Evolutionary conservation across 2,329 filamentous ascomycete species (phyloP).

Genomic region (Verticillium longisporum): DNA sequence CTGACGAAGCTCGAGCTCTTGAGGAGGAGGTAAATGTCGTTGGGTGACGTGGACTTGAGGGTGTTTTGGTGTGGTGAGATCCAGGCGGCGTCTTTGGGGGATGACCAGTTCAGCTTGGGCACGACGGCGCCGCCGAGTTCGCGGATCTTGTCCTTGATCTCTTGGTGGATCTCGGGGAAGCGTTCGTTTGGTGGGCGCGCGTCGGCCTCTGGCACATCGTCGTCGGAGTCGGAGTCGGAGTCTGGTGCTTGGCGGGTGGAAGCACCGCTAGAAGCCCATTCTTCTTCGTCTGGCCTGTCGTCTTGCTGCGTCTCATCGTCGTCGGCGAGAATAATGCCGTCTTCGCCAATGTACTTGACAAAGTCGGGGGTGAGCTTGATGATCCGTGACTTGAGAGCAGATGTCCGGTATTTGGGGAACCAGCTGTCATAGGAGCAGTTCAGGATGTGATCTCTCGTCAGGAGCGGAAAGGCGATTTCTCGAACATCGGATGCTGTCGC

Average conservation of each 20-base stretch:
- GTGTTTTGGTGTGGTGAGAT: conserved; percentile 80
- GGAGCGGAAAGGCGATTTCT: conserved; percentile 67
- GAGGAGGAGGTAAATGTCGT: conserved; percentile 87
- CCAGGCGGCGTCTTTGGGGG: conserved; percentile 93
- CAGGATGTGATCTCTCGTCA: conserved; percentile 80
- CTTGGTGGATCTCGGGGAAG: conserved; percentile 66
- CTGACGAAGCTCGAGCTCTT: conserved; percentile 94
- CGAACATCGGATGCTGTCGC: conserved; percentile 9
- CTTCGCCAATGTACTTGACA: conserved; percentile 79
- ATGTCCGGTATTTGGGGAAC: conserved; percentile 70
- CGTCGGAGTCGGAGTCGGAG: conserved; percentile 38
- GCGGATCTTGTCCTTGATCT: conserved; percentile 69
- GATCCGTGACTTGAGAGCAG: conserved; percentile 80
- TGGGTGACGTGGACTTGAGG: conserved; percentile 80
- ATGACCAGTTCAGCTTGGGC: conserved; percentile 96
- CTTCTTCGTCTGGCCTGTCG: conserved; percentile 52
- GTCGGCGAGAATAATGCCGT: conserved; percentile 83
- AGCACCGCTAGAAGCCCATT: conserved; percentile 31
- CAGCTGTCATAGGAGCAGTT: conserved; percentile 93
- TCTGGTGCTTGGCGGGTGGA: conserved; percentile 24
- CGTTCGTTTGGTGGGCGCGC: conserved; percentile 43
- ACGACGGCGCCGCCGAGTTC: conserved; percentile 81
- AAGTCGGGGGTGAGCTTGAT: conserved; percentile 72
- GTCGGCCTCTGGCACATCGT: conserved; percentile 40
- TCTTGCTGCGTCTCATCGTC: conserved; percentile 47